phyloP scores from a whole-genome alignment of 306 rosid genomes.

The Dalbergia oliveri region DNA sequence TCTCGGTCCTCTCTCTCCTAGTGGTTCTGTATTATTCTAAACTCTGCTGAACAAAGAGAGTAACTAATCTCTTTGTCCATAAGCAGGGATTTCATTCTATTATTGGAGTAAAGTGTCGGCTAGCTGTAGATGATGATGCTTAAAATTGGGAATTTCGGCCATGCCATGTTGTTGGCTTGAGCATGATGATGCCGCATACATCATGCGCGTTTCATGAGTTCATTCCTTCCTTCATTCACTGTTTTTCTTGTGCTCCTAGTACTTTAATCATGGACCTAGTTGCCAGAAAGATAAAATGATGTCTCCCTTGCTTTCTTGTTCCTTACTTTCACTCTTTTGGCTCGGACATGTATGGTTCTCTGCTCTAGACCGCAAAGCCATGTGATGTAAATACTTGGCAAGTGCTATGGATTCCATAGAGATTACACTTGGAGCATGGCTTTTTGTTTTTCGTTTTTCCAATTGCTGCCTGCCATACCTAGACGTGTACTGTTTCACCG shows the following conservation, averaged over 20 bases:
- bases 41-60: background rate
- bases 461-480: constrained; percentile 4
- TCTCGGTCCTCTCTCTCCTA: background rate
- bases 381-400: constrained; percentile 27
- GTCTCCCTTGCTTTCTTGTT: background rate
- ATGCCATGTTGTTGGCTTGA: constrained; percentile 11
- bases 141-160: constrained; percentile 17
- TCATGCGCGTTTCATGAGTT: constrained; percentile 39
- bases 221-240: background rate
- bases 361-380: background rate
- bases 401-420: background rate
- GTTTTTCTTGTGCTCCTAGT: background rate
- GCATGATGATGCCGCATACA: constrained; percentile 25
- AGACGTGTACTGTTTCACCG: background rate
- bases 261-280: constrained; percentile 40
- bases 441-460: background rate
- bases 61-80: background rate
- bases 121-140: constrained; percentile 7
- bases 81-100: background rate
- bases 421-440: background rate
- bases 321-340: constrained; percentile 18
- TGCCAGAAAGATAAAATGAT: constrained; percentile 37
- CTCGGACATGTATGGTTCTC: constrained; percentile 21
- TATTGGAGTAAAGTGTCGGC: constrained; percentile 24
- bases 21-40: background rate